phyloP scores from a whole-genome alignment of 2,329 filamentous ascomycete species.

The Paramyrothecium sp. region DNA sequence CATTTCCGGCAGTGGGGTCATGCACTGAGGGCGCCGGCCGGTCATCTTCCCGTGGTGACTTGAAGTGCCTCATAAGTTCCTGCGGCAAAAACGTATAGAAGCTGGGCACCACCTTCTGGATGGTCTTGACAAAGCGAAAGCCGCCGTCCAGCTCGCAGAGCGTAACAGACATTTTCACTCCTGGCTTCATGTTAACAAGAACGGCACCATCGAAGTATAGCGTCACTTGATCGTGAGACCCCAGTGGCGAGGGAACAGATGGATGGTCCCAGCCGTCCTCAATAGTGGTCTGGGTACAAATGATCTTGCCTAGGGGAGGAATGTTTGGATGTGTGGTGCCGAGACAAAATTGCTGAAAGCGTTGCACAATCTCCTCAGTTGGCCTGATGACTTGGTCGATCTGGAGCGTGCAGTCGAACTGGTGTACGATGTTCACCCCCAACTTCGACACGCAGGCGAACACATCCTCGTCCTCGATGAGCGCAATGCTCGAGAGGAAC shows the following conservation, averaged over 20 bases:
- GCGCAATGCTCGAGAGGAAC: slow-evolving; percentile 42
- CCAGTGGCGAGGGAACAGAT: slow-evolving; percentile 8
- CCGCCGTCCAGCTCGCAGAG: slow-evolving; percentile 61
- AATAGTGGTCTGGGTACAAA: slow-evolving; percentile 42
- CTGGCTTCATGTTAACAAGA: slow-evolving; percentile 53
- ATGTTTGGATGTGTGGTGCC: slow-evolving; percentile 28
- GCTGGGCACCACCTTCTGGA: slow-evolving; percentile 54
- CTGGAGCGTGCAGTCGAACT: slow-evolving; percentile 59
- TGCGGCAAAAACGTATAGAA: slow-evolving; percentile 68
- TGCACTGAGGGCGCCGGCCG: slow-evolving; percentile 45
- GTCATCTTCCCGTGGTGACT: slow-evolving; percentile 46
- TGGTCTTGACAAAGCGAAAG: slow-evolving; percentile 61
- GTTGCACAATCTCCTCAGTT: slow-evolving; percentile 33
- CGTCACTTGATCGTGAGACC: slow-evolving; percentile 18
- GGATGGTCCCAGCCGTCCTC: slow-evolving; percentile 46
- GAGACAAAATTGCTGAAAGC: slow-evolving; percentile 42
- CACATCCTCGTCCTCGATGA: slow-evolving; percentile 30
- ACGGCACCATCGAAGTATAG: slow-evolving; percentile 68
- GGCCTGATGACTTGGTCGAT: slow-evolving; percentile 52
- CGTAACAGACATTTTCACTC: slow-evolving; percentile 60
- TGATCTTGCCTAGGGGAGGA: slow-evolving; percentile 42
- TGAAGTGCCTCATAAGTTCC: slow-evolving; percentile 67
- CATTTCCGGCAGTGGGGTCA: slow-evolving; percentile 24
- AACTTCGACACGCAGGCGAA: slow-evolving; percentile 22
- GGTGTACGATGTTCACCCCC: slow-evolving; percentile 33